Evolutionary conservation across 371 early-diverging fungal species (phyloP).

Genomic region (Circinella minor): DNA sequence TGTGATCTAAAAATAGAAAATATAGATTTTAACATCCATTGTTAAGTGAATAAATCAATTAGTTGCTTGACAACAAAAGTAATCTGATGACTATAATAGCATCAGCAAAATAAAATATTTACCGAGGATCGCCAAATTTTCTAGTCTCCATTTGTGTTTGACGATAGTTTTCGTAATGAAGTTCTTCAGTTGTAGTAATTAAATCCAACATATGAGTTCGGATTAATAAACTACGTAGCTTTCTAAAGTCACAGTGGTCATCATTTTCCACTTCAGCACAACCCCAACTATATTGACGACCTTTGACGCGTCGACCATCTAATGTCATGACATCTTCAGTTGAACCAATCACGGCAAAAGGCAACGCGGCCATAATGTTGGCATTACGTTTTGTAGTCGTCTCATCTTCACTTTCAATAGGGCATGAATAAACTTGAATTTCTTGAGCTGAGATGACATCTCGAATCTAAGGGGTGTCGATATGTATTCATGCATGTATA

Average conservation of each 20-base stretch:
- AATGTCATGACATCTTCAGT: conserved; percentile 81
- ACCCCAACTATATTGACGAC: conserved; percentile 96
- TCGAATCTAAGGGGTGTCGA: conserved; percentile 59
- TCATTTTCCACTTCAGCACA: conserved; percentile 93
- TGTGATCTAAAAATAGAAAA: conserved; percentile 3
- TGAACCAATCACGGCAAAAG: conserved; percentile 95
- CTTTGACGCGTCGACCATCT: conserved; percentile 83
- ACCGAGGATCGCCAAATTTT: conserved; percentile 82
- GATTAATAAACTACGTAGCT: conserved; percentile 92
- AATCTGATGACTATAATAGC: too few relatives aligned
- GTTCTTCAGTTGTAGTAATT: conserved; percentile 88
- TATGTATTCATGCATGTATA: background rate
- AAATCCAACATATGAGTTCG: conserved; percentile 95
- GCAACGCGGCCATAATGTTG: conserved; percentile 89
- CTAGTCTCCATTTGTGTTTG: conserved; percentile 83
- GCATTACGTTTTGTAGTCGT: conserved; percentile 77
- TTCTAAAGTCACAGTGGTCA: conserved; percentile 90
- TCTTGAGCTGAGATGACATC: conserved; percentile 80
- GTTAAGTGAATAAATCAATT: too few relatives aligned
- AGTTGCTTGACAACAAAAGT: too few relatives aligned
- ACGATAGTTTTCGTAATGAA: conserved; percentile 93
- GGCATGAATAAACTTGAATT: conserved; percentile 83
- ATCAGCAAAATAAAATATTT: conserved; percentile 8
- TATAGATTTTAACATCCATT: too few relatives aligned
- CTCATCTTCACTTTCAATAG: conserved; percentile 92